phyloP scores from a whole-genome alignment of 495 filamentous ascomycete species.

The Lichina pygmaea region DNA sequence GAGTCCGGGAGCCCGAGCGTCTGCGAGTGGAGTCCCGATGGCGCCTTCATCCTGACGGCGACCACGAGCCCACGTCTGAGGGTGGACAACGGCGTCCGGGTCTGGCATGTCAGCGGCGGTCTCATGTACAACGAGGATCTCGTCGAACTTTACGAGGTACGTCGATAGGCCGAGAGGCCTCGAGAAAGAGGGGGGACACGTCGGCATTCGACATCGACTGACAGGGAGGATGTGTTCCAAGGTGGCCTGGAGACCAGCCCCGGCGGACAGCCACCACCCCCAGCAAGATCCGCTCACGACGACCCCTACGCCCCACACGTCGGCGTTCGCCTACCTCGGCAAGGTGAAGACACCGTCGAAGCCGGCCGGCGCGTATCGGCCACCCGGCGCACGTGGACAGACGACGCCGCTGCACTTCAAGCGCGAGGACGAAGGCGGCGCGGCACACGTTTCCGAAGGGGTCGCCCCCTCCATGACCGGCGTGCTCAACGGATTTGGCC shows the following conservation, averaged over 20 bases:
- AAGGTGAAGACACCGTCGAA: constrained; percentile 82
- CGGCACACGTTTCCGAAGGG: constrained; percentile 66
- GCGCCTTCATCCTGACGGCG: constrained; percentile 80
- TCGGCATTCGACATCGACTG: too few relatives aligned
- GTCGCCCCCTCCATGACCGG: constrained; percentile 24
- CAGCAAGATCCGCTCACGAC: constrained; percentile 48
- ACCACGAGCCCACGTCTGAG: constrained; percentile 84
- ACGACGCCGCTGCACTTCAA: constrained; percentile 83
- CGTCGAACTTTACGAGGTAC: constrained; percentile 64
- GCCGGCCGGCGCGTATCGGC: constrained; percentile 82
- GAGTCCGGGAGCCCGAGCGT: constrained; percentile 87
- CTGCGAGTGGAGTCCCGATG: constrained; percentile 91
- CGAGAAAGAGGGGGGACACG: too few relatives aligned
- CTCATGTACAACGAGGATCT: constrained; percentile 91
- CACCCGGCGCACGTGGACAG: constrained; percentile 79
- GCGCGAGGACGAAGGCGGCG: constrained; percentile 88
- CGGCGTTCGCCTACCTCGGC: constrained; percentile 56
- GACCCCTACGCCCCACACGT: constrained; percentile 57
- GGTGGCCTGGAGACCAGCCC: too few relatives aligned
- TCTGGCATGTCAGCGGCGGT: constrained; percentile 79
- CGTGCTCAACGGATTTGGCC: constrained; percentile 53
- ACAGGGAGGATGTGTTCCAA: too few relatives aligned
- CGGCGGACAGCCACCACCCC: constrained; percentile 22
- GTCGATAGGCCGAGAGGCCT: background rate
- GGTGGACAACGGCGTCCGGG: constrained; percentile 84